Base-by-base conservation (phyloP, 169 alveolate species). In the Cystoisospora suis region DNA sequence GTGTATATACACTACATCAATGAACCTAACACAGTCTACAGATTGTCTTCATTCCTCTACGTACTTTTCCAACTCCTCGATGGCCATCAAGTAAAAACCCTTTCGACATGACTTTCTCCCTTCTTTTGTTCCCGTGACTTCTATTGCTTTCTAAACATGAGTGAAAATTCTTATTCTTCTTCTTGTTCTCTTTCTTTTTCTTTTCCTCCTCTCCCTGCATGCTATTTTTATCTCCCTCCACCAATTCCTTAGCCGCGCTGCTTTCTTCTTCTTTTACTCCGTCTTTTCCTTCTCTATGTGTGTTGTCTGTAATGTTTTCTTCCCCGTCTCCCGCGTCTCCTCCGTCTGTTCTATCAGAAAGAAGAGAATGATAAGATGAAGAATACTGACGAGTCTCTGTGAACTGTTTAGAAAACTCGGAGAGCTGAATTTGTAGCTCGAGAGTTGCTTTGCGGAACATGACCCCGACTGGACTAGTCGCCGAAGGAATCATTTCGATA, bases 1-100 rank as follows among this genome's bases (percentile, higher is more conserved):
- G n/a, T n/a, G n/a, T n/a, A n/a, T n/a, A n/a, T n/a, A n/a, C n/a
- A n/a, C n/a, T n/a, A n/a, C n/a, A n/a, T n/a, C n/a, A n/a, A n/a
- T n/a, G n/a, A n/a, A n/a, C n/a, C n/a, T n/a, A n/a, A n/a, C n/a
- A n/a, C n/a, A n/a, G n/a, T n/a, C n/a, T n/a, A n/a, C n/a, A n/a
- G n/a, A n/a, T n/a, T n/a, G n/a, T n/a, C n/a, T n/a, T n/a, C n/a
- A n/a, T n/a, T n/a, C n/a, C 65, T 17, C 88, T 80, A 72, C 90
- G 42, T 17, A 86, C 93, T 79, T 72, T 89, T 23, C 91, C 92
- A 36, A 34, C 79, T n/a, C 95, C 95, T 46, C 88, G 83, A 72
- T 88, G 92, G 29, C 95, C 95, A 23, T 92, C 95, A 23, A 92
- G 0, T 0, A 92, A 69, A 53, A 89, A 89, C 5, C 95, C 95